A percentile compares a stretch with the other conserved stretches of the same genome.
Evolutionary conservation across 1,284 basidiomycete genomes (phyloP).

Genomic region (Cutaneotrichosporon arboriforme): DNA sequence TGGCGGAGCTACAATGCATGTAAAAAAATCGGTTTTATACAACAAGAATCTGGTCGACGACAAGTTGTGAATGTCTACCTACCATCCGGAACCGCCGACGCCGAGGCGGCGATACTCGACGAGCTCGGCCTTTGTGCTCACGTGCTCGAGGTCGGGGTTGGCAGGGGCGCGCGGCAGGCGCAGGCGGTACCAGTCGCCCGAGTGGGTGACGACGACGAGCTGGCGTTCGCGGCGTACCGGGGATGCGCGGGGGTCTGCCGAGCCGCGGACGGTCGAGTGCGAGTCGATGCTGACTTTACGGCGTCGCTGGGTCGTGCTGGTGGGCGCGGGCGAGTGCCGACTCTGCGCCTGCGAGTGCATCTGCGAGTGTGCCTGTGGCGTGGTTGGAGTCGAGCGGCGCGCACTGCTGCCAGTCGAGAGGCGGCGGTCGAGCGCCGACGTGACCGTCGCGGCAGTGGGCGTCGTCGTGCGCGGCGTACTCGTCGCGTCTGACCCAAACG

Average conservation of each 20-base stretch:
- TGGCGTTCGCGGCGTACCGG: conserved; percentile 49
- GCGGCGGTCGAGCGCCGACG: conserved; percentile 2
- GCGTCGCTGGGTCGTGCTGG: not conserved
- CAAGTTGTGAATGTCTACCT: not conserved
- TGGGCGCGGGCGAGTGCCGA: not conserved
- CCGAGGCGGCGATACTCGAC: conserved; percentile 43
- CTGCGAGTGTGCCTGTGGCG: not conserved
- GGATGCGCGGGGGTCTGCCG: not conserved
- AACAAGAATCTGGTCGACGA: not conserved
- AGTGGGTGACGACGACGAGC: conserved; percentile 75
- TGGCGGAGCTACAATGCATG: conserved; percentile 4
- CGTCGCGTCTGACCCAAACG: conserved; percentile 24
- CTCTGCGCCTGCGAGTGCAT: not conserved
- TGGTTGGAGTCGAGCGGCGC: not conserved
- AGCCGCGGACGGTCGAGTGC: conserved; percentile 1
- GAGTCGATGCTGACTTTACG: not conserved
- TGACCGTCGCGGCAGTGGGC: conserved; percentile 8
- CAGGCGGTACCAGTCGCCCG: conserved; percentile 88
- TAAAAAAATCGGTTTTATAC: conserved; percentile 1
- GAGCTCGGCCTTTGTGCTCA: conserved; percentile 31
- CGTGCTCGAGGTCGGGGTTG: conserved; percentile 5
- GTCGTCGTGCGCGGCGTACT: conserved; percentile 29
- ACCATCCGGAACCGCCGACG: conserved; percentile 43
- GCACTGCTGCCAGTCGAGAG: conserved; percentile 1
- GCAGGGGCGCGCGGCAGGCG: conserved; percentile 54